phyloP scores from a whole-genome alignment of 1,139 yeast species.

The Blastobotrys illinoisensis region DNA sequence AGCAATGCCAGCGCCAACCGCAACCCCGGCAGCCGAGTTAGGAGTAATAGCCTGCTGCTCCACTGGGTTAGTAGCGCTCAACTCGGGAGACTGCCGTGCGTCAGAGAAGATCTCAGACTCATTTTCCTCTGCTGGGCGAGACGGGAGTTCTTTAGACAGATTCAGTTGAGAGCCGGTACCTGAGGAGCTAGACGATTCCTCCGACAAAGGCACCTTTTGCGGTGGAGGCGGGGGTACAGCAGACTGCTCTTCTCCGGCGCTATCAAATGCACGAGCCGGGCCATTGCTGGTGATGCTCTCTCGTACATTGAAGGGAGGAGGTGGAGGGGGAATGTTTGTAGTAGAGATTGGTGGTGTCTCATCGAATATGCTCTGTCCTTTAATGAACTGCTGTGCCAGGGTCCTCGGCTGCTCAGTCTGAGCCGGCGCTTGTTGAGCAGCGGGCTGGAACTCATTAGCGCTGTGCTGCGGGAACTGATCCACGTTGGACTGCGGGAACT shows the following conservation, averaged over 20 bases:
- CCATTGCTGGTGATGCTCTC: not conserved
- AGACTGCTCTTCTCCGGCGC: not conserved
- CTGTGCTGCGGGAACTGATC: not conserved
- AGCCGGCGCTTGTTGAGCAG: not conserved
- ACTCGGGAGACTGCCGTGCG: not conserved
- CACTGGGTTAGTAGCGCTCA: not conserved
- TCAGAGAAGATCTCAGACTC: not conserved
- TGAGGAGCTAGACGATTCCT: not conserved
- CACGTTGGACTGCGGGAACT: not conserved
- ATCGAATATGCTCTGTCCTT: not conserved
- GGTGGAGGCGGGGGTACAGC: not conserved
- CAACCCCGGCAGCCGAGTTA: constrained; percentile 1
- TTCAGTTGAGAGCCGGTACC: not conserved
- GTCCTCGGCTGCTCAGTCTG: not conserved
- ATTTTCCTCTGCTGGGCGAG: not conserved
- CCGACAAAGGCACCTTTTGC: not conserved
- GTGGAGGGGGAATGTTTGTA: not conserved
- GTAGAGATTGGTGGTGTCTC: not conserved
- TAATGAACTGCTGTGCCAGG: not conserved
- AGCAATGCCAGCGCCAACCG: not conserved
- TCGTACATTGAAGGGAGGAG: not conserved
- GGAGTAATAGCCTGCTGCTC: not conserved
- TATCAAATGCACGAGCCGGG: not conserved
- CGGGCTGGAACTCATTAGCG: too few relatives aligned
- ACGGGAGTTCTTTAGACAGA: not conserved